Evolutionary conservation across 2,329 filamentous ascomycete genomes (phyloP).

Genomic region (Pseudomassariella vexata): DNA sequence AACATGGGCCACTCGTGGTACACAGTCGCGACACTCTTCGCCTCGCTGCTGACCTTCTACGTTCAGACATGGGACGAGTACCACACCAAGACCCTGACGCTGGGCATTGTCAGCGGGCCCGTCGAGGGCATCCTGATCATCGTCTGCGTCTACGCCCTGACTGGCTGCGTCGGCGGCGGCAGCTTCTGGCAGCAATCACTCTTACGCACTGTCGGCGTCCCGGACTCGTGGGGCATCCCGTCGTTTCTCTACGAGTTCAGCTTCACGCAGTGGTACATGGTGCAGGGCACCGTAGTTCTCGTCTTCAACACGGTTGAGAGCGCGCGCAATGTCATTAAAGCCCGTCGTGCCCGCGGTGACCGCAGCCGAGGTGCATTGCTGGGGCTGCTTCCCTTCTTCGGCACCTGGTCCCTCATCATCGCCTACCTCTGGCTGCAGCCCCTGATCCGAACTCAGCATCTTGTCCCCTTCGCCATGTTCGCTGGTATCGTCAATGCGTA

Average conservation of each 20-base stretch:
- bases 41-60: conserved; percentile 89
- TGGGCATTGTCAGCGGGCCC: conserved; percentile 87
- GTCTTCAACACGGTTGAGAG: conserved; percentile 79
- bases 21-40: conserved; percentile 78
- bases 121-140: conserved; percentile 91
- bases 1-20: conserved; percentile 92
- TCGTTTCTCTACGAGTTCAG: conserved; percentile 68
- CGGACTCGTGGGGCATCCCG: conserved; percentile 59
- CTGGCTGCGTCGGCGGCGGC: conserved; percentile 77
- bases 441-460: conserved; percentile 71
- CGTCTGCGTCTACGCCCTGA: conserved; percentile 74
- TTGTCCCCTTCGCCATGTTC: conserved; percentile 86
- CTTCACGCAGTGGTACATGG: conserved; percentile 90
- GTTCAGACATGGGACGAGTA: conserved; percentile 99
- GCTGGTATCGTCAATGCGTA: conserved; percentile 90
- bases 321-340: conserved; percentile 77
- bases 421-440: conserved; percentile 83
- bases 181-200: conserved; percentile 90
- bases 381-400: conserved; percentile 76
- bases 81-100: conserved; percentile 90
- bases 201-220: conserved; percentile 65
- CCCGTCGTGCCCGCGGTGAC: conserved; percentile 69
- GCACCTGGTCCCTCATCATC: conserved; percentile 70
- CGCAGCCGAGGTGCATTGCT: conserved; percentile 68
- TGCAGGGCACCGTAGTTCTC: conserved; percentile 76